Evolutionary conservation across 1,284 basidiomycete species (phyloP).

Genomic region (Exobasidium rhododendri): DNA sequence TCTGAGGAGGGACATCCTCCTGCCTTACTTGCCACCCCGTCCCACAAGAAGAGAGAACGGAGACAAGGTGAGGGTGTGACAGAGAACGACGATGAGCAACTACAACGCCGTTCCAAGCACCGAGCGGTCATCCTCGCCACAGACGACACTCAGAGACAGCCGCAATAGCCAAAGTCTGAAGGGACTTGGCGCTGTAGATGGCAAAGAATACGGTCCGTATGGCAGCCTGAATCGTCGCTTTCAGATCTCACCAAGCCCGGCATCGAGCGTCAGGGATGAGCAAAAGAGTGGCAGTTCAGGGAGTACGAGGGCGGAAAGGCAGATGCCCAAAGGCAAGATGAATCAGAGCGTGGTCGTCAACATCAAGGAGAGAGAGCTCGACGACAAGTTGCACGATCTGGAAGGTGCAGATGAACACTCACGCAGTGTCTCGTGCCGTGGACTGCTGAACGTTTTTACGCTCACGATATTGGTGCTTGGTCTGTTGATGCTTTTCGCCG

Average conservation of each 20-base stretch:
- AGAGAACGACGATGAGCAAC: too few relatives aligned
- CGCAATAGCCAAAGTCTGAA: too few relatives aligned
- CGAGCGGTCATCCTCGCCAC: too few relatives aligned
- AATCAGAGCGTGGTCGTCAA: not conserved
- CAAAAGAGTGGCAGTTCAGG: not conserved
- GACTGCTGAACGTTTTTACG: slow-evolving; percentile 42
- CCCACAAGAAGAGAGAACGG: too few relatives aligned
- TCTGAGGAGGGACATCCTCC: too few relatives aligned
- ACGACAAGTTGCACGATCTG: not conserved
- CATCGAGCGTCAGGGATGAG: not conserved
- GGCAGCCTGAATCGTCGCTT: not conserved
- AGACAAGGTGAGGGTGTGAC: too few relatives aligned
- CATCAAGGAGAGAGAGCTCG: not conserved
- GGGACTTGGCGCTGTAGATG: too few relatives aligned
- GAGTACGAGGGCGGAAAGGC: not conserved
- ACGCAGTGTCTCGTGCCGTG: slow-evolving; percentile 17
- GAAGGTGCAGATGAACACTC: not conserved
- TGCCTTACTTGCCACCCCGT: too few relatives aligned
- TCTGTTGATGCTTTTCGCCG: slow-evolving; percentile 49
- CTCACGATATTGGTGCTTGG: slow-evolving; percentile 34
- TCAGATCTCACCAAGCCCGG: too few relatives aligned
- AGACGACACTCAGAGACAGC: too few relatives aligned
- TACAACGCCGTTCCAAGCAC: too few relatives aligned
- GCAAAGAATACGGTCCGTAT: not conserved
- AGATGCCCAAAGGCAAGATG: not conserved